Base-by-base conservation (phyloP, 768 basidiomycete genomes). In the Boletus rubropictus region DNA sequence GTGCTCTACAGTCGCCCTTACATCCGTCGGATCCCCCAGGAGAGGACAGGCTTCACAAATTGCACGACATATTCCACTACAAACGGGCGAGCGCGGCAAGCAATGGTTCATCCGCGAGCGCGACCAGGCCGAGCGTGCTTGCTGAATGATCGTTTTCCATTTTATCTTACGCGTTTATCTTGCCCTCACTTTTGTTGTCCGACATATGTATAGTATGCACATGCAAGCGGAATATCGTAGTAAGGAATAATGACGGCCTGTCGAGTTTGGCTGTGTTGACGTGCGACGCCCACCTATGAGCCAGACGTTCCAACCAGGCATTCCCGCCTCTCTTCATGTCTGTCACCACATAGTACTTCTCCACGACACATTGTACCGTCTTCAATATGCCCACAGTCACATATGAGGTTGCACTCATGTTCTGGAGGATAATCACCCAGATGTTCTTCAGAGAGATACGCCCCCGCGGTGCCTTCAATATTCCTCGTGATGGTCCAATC, bases 401-500 rank as follows among this genome's bases (percentile, higher is more conserved):
- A 55, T 93, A 92, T 62, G 86, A 92, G 61, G 72, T 80, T 22
- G 81, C 82, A 33, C 80, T 95, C 66, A 63, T 87, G 39, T 90
- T 95, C 69, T 95, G 89, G 89, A 72, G 86, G 48, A 72, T 77
- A 3, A 77, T 95, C 48, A 90, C 88, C 54, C 88, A 88, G 69
- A 83, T 98, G 56, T 98, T 98, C 77, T 98, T 98, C 73, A 76
- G 95, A 55, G 95, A 98, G 70, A 84, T 97, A 58, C 78, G 95
- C 49, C 89, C 93, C 4, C 76, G 95, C 66, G 90, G 95, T 42
- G 88, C 93, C 28, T 97, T 88, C 77, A 89, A 96, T 64, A 89
- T 98, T 49, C 95, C 95, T 21, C 77, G 76, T 48, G 79, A 89
- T 48, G 95, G 92, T 0, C 89, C 95, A 3, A 80, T 95, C 44